Evolutionary conservation across 2,329 filamentous ascomycete genomes (phyloP), one percentile per base, ranked within the genome.

Genomic region (Lecanosticta acicola): DNA sequence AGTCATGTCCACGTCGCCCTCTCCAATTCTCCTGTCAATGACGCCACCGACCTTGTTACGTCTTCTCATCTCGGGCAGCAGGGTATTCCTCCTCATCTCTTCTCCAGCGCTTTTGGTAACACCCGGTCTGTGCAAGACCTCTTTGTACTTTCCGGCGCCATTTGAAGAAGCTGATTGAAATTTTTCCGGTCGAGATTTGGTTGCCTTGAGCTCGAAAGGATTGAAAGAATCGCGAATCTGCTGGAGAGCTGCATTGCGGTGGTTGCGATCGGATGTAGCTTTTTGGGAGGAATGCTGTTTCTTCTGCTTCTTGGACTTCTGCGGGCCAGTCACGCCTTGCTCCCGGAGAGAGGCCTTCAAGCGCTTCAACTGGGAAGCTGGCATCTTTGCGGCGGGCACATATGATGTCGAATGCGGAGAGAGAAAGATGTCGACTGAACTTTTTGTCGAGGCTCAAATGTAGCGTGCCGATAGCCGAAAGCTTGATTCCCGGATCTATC

Each of bases 141-240:
- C 77, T 39, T 62, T 62, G 50, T 65, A 63, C 53, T 77, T 80
- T 19, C 75, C 71, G 20, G 73, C 73, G 40, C 71, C 71, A 29
- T 32, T 47, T 7, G 51, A 45, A 20, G 46, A 44, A 2, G 51
- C 54, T 36, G 90, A 84, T 35, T 91, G 83, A 55, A 94, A 94
- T 61, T 97, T 97, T 46, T 82, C 82, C 0, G 83, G 85, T 49
- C 84, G 78, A 1, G 83, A 76, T 17, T 46, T 50, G 10, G 50
- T 49, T 33, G 84, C 81, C 48, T 85, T 81, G 65, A 95, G 80
- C 64, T 98, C 93, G 68, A 98, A 98, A 0, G 93, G 93, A 66
- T 98, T 98, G 78, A 97, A 97, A 57, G 90, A 85, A 62, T 97
- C 90, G 63, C 93, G 85, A 65, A 98, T 96, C 46, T 80, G 81